Conservation (phyloP, 1,139 yeast genomes). For the Entelexis sorbosivorans region DNA sequence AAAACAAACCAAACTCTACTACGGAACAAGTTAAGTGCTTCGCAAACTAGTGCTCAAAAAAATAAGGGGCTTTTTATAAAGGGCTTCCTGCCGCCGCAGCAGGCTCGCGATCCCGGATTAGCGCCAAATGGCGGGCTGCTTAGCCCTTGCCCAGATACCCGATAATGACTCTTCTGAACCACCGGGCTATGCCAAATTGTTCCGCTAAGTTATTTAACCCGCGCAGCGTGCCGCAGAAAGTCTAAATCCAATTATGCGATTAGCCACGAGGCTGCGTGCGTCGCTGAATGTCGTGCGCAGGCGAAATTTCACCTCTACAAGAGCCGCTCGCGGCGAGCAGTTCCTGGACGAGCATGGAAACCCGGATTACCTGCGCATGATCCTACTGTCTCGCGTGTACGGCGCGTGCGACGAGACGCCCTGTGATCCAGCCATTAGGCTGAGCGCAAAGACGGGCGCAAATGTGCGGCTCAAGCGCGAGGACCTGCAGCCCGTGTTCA, state of each 20-base stretch:
- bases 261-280: background rate
- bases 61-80: too few species aligned
- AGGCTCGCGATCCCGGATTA: too few species aligned
- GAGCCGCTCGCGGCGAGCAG: background rate
- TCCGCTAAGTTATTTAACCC: background rate
- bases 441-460: conserved; percentile 62
- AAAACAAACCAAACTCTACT: too few species aligned
- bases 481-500: conserved; percentile 86
- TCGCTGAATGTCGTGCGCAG: background rate
- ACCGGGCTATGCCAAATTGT: background rate
- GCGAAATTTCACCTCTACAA: background rate
- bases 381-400: conserved; percentile 82
- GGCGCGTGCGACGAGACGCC: conserved; percentile 92
- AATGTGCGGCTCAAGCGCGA: conserved; percentile 76
- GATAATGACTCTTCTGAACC: conserved; percentile 6
- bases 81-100: too few species aligned
- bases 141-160: conserved; percentile 4
- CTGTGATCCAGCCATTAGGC: conserved; percentile 58
- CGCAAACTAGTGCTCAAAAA: too few species aligned
- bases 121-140: too few species aligned
- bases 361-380: conserved; percentile 88
- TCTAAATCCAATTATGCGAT: background rate
- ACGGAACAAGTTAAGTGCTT: too few species aligned
- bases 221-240: background rate
- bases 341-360: conserved; percentile 28